Evolutionary conservation across 2,329 filamentous ascomycete genomes (phyloP).

Genomic region (Diplodia seriata): DNA sequence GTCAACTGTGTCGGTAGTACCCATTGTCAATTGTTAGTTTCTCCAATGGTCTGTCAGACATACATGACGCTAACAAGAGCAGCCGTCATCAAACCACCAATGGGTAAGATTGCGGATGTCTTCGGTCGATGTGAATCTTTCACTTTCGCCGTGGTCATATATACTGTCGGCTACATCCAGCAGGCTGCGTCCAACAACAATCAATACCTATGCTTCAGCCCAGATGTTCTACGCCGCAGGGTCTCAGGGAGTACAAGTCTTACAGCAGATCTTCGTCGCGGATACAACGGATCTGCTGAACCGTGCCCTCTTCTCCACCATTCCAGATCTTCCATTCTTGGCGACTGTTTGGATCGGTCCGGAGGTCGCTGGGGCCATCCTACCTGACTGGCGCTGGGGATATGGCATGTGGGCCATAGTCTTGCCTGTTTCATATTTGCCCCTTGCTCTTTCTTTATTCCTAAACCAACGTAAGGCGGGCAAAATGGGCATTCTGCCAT

Average conservation of each 20-base stretch:
- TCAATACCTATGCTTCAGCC: conserved; percentile 59
- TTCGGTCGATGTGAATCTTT: conserved; percentile 69
- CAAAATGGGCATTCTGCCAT: conserved; percentile 54
- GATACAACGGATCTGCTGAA: conserved; percentile 67
- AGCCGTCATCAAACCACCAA: conserved; percentile 66
- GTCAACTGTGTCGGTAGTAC: conserved; percentile 69
- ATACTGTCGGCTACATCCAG: conserved; percentile 63
- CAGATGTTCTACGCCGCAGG: conserved; percentile 70
- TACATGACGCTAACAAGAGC: conserved; percentile 1
- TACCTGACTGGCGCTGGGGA: conserved; percentile 67
- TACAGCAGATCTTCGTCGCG: conserved; percentile 70
- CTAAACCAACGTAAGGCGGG: conserved; percentile 61
- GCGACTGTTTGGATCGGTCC: conserved; percentile 68
- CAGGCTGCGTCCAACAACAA: conserved; percentile 63
- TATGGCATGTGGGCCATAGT: conserved; percentile 69
- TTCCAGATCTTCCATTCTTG: conserved; percentile 66
- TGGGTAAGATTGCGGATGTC: conserved; percentile 68
- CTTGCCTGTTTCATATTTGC: conserved; percentile 63
- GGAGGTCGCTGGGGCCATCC: conserved; percentile 57
- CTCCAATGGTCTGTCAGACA: neutral
- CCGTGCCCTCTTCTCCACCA: conserved; percentile 64
- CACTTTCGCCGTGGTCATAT: conserved; percentile 60
- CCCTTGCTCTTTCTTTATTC: conserved; percentile 60
- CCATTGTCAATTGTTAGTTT: conserved; percentile 64
- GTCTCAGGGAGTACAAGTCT: conserved; percentile 64